phyloP scores from a whole-genome alignment of 805 yeast genomes.

The Starmerella apis region DNA sequence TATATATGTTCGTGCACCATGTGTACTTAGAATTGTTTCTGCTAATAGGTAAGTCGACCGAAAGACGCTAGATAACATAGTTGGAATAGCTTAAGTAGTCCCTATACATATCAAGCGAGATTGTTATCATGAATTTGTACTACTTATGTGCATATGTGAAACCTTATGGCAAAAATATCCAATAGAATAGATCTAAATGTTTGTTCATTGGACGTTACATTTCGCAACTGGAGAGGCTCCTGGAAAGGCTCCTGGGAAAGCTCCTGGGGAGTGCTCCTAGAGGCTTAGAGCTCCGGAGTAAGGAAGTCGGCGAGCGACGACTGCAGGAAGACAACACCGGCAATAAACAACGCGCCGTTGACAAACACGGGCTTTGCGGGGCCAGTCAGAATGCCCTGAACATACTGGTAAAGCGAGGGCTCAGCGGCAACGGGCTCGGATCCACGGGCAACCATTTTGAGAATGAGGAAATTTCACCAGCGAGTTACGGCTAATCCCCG shows the following conservation, averaged over 20 bases:
- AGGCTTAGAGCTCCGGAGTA: constrained; percentile 31
- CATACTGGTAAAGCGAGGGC: constrained; percentile 24
- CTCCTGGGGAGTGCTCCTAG: too few species aligned
- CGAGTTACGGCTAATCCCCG: background rate
- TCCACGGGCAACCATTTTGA: constrained; percentile 15
- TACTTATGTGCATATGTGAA: background rate
- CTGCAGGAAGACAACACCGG: constrained; percentile 34
- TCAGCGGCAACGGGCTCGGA: constrained; percentile 7
- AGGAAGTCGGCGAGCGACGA: constrained; percentile 34
- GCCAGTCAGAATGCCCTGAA: constrained; percentile 22
- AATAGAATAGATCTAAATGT: background rate
- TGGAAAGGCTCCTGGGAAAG: too few species aligned
- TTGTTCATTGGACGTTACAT: too few species aligned
- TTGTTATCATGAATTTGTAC: background rate
- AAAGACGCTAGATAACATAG: background rate
- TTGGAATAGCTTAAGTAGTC: background rate
- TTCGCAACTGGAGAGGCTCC: too few species aligned
- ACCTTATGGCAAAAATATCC: background rate
- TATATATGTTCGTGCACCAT: too few species aligned
- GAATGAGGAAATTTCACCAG: background rate
- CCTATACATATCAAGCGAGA: background rate
- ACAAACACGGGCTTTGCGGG: constrained; percentile 25
- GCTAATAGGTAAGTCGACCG: background rate
- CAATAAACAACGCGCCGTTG: constrained; percentile 26
- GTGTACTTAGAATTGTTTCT: too few species aligned